Evolutionary conservation across 1,284 basidiomycete genomes (phyloP).

Genomic region (Marasmius tenuissimus): DNA sequence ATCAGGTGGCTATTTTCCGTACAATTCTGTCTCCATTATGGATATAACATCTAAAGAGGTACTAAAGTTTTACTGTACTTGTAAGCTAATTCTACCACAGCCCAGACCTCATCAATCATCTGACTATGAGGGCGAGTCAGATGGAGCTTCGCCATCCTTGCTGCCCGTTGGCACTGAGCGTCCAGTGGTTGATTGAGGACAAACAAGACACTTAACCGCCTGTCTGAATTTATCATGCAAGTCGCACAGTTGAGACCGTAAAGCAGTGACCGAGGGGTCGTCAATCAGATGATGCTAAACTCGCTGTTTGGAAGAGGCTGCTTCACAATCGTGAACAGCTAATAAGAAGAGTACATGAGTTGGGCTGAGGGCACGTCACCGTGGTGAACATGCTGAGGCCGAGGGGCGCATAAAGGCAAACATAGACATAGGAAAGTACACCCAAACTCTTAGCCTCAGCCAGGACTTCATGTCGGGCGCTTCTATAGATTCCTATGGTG

Average conservation of each 20-base stretch:
- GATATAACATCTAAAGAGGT: not conserved
- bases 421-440: not conserved
- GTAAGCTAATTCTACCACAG: not conserved
- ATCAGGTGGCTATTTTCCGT: not conserved
- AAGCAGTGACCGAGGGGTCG: not conserved
- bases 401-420: not conserved
- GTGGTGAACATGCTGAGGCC: not conserved
- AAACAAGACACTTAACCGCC: not conserved
- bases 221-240: not conserved
- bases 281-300: not conserved
- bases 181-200: no score
- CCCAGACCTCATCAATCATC: not conserved
- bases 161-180: no score
- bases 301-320: not conserved
- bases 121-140: not conserved
- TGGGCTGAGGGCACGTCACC: not conserved
- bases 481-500: not conserved
- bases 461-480: not conserved
- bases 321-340: not conserved
- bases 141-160: not conserved
- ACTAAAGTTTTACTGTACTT: not conserved
- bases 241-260: not conserved
- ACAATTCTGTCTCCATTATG: not conserved
- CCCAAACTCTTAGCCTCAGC: not conserved
- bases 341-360: not conserved